These are phyloP conservation scores for Calocera cornea DNA, from an alignment of 768 basidiomycete genomes.

Conservation along the genomic window DNA sequence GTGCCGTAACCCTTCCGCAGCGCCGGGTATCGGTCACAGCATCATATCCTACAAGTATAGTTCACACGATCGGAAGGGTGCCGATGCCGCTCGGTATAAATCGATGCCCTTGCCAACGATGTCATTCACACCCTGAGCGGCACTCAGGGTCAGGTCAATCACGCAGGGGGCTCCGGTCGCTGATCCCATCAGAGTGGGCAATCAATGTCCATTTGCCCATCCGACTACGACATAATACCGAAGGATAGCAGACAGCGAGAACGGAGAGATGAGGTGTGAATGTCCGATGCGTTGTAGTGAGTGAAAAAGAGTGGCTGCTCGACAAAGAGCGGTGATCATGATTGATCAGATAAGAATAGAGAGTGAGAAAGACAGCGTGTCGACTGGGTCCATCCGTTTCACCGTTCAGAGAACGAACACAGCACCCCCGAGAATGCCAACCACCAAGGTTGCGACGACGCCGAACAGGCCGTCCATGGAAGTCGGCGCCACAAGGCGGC, in stretches of 20 bases:
- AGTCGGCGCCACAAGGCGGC: neutral
- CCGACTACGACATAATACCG: neutral
- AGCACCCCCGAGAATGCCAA: neutral
- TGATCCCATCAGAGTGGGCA: neutral
- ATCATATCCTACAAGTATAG: too few relatives aligned
- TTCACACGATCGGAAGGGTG: too few relatives aligned
- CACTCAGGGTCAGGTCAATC: neutral
- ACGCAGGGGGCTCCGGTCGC: neutral
- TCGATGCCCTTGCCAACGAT: neutral
- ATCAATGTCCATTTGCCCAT: neutral
- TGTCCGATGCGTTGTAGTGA: neutral
- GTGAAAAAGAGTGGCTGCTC: slow-evolving; percentile 3
- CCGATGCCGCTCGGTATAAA: neutral
- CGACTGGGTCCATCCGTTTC: neutral
- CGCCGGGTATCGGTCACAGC: neutral
- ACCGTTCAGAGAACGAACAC: neutral
- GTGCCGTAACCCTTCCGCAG: neutral
- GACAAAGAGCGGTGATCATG: neutral
- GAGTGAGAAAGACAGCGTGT: neutral
- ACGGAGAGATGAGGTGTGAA: neutral
- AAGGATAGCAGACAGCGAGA: neutral
- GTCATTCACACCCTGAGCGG: neutral
- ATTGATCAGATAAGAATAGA: neutral
- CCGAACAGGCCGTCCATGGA: neutral
- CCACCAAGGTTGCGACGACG: neutral